A percentile compares a stretch with the other conserved stretches of the same genome.
Conservation (phyloP, 2,329 filamentous ascomycete species). For the Beauveria australis region DNA sequence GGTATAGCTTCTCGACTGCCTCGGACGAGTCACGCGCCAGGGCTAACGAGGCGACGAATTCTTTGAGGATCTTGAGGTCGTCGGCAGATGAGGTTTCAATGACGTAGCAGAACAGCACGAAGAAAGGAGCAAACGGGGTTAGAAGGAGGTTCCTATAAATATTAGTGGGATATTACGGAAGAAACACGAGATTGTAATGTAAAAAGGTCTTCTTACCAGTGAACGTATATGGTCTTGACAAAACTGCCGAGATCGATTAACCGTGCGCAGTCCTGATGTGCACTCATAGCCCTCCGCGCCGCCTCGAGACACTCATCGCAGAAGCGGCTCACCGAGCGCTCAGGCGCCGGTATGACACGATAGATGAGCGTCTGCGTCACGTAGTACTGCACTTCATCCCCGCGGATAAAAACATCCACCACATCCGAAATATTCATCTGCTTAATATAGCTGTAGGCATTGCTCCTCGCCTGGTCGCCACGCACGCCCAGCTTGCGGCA, state of each 20-base stretch:
- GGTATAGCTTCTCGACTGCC: slow-evolving; percentile 50
- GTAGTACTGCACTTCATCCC: slow-evolving; percentile 39
- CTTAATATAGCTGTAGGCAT: slow-evolving; percentile 29
- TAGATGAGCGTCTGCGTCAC: slow-evolving; percentile 44
- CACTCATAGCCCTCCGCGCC: slow-evolving; percentile 39
- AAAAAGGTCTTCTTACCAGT: slow-evolving; percentile 34
- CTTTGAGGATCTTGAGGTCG: slow-evolving; percentile 46
- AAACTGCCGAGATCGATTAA: slow-evolving; percentile 32
- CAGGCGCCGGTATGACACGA: slow-evolving; percentile 39
- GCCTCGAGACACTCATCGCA: slow-evolving; percentile 40
- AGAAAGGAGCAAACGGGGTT: slow-evolving; percentile 51
- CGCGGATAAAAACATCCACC: slow-evolving; percentile 35
- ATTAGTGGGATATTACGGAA: neutral
- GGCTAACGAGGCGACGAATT: slow-evolving; percentile 49
- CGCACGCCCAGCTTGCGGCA: slow-evolving; percentile 29
- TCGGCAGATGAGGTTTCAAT: slow-evolving; percentile 44
- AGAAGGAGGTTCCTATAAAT: slow-evolving; percentile 42
- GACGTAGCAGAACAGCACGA: slow-evolving; percentile 50
- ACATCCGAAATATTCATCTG: slow-evolving; percentile 31
- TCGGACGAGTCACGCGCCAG: slow-evolving; percentile 45
- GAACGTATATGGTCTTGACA: slow-evolving; percentile 39
- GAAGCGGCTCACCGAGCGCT: slow-evolving; percentile 35
- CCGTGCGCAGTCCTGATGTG: slow-evolving; percentile 37
- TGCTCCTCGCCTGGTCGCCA: slow-evolving; percentile 26
- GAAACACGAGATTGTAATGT: neutral